These are phyloP conservation scores for Crinitomyces ghanaensis DNA, from an alignment of 805 yeast genomes.

Conservation along the genomic window DNA sequence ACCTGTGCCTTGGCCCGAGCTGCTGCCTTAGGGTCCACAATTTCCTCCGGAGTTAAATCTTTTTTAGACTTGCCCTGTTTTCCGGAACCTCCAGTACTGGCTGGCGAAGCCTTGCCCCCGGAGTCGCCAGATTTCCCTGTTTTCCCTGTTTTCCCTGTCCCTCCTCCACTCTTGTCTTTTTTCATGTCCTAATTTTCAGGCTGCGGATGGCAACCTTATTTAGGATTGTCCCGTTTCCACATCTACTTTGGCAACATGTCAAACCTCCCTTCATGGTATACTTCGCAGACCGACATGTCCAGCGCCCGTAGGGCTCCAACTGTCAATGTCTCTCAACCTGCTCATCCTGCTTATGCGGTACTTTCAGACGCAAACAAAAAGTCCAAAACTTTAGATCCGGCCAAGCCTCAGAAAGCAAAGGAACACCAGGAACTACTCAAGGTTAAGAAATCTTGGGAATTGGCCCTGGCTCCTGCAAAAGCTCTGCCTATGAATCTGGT, in stretches of 20 bases:
- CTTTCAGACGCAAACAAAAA: constrained; percentile 1
- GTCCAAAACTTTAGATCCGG: constrained; percentile 2
- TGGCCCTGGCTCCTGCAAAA: constrained; percentile 74
- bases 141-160: too few species aligned
- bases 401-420: constrained; percentile 1
- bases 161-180: too few species aligned
- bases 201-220: too few species aligned
- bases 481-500: constrained; percentile 78
- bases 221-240: too few species aligned
- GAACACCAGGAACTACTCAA: constrained; percentile 17
- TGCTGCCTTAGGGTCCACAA: constrained; percentile 6
- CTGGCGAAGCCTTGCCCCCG: constrained; percentile 1
- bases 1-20: constrained; percentile 11
- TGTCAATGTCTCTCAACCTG: not conserved
- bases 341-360: constrained; percentile 1
- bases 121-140: too few species aligned
- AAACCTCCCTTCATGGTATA: too few species aligned
- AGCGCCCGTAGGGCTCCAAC: too few species aligned
- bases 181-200: too few species aligned
- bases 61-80: too few species aligned
- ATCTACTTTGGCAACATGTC: too few species aligned
- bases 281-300: too few species aligned
- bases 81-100: not conserved
- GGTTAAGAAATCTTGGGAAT: constrained; percentile 68
- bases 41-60: not conserved